phyloP scores from a whole-genome alignment of 352 stramenopile genomes.

The Pythium brachiatum region DNA sequence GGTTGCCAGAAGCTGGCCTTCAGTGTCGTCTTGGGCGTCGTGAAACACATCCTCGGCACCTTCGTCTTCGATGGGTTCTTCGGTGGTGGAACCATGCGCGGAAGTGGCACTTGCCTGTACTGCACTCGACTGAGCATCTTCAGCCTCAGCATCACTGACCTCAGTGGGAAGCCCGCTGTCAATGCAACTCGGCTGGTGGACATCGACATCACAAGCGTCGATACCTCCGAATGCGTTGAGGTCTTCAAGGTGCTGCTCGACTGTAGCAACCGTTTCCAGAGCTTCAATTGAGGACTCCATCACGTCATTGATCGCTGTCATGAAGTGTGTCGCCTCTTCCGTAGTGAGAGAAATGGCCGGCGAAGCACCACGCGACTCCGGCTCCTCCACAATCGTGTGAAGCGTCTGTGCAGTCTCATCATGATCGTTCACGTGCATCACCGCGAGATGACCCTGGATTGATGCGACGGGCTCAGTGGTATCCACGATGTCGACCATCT shows the following conservation, averaged over 20 bases:
- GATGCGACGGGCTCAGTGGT: not conserved
- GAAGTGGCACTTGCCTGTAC: no score
- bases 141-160: no score
- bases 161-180: no score
- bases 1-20: not conserved
- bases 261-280: not conserved
- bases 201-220: no score
- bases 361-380: not conserved
- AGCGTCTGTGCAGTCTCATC: not conserved
- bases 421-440: not conserved
- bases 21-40: not conserved
- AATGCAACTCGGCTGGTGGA: no score
- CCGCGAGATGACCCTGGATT: not conserved
- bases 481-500: not conserved
- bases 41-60: not conserved
- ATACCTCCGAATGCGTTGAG: not conserved
- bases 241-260: not conserved
- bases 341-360: not conserved
- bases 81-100: not conserved
- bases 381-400: slow-evolving; percentile 1
- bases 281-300: not conserved
- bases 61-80: not conserved
- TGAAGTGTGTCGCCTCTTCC: not conserved
- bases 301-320: not conserved
- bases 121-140: no score